phyloP scores from a whole-genome alignment of 2,329 filamentous ascomycete species.

The Metarhizium sp. region DNA sequence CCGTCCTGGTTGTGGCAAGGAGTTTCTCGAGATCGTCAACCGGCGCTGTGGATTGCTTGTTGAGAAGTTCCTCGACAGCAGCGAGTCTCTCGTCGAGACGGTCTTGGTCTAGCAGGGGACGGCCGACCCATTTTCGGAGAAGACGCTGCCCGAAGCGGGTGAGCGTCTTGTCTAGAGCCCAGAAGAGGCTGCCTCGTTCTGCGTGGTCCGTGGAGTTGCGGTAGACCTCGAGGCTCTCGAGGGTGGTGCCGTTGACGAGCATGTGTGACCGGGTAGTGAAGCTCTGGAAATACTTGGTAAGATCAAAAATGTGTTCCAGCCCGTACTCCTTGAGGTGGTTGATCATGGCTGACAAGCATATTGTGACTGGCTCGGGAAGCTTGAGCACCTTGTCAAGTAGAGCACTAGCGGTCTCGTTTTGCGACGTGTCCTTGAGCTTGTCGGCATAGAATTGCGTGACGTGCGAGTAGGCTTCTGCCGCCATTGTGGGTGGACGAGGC shows the following conservation, averaged over 20 bases:
- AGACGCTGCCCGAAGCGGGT: slow-evolving; percentile 84
- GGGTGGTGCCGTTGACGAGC: slow-evolving; percentile 88
- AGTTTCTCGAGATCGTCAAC: slow-evolving; percentile 68
- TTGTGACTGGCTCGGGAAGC: slow-evolving; percentile 75
- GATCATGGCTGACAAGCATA: slow-evolving; percentile 96
- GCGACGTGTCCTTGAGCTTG: slow-evolving; percentile 57
- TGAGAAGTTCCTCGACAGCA: slow-evolving; percentile 78
- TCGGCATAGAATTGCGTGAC: slow-evolving; percentile 89
- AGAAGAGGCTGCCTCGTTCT: slow-evolving; percentile 83
- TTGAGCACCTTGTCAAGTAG: slow-evolving; percentile 80
- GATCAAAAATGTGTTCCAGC: slow-evolving; percentile 86
- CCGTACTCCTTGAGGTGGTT: slow-evolving; percentile 86
- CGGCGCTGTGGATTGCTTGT: slow-evolving; percentile 53
- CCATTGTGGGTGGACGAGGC: slow-evolving; percentile 67
- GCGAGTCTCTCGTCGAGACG: slow-evolving; percentile 69
- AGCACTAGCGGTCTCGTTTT: slow-evolving; percentile 47
- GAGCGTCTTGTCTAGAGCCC: slow-evolving; percentile 86
- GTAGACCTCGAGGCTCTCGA: slow-evolving; percentile 91
- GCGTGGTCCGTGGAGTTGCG: slow-evolving; percentile 85
- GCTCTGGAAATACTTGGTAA: slow-evolving; percentile 94
- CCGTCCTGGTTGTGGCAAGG: slow-evolving; percentile 61
- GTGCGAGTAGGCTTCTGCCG: slow-evolving; percentile 76
- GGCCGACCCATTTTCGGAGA: slow-evolving; percentile 88
- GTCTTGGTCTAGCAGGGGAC: slow-evolving; percentile 69
- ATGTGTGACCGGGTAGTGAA: slow-evolving; percentile 93